phyloP scores from a whole-genome alignment of 2,329 filamentous ascomycete genomes.

The Alternaria dauci region DNA sequence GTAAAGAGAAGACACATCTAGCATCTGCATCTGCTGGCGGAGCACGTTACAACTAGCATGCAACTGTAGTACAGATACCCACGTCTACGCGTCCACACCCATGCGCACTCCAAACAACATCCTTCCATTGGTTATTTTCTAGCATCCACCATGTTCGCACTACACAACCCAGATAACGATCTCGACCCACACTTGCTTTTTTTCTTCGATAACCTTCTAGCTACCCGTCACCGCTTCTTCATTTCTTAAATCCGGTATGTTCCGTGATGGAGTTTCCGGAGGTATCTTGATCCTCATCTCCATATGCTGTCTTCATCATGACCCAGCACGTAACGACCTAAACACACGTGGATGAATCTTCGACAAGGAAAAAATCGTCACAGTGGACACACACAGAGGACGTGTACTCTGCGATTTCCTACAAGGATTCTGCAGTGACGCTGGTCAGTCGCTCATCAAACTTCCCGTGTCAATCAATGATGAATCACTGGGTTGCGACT shows the following conservation, averaged over 20 bases:
- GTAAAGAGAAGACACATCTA: not conserved
- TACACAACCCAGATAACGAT: not conserved
- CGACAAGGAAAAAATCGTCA: not conserved
- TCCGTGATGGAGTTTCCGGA: not conserved
- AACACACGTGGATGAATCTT: not conserved
- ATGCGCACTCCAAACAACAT: not conserved
- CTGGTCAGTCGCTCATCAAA: not conserved
- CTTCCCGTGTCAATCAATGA: constrained; percentile 1
- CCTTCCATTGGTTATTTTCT: not conserved
- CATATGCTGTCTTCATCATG: not conserved
- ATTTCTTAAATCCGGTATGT: not conserved
- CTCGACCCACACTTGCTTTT: constrained; percentile 2
- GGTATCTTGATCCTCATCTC: not conserved
- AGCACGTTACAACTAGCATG: not conserved
- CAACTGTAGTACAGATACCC: not conserved
- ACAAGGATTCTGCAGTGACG: not conserved
- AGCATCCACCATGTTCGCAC: not conserved
- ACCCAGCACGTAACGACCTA: not conserved
- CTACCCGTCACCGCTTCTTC: constrained; percentile 1
- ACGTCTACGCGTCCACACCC: not conserved
- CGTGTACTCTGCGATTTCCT: not conserved
- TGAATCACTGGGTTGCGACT: constrained; percentile 5
- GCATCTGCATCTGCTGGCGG: not conserved
- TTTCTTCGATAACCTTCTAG: constrained; percentile 3
- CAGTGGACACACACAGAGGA: not conserved